Percentiles rank a stretch among this genome's conserved stretches.
These are phyloP conservation scores for Euphorbia lathyris DNA, from an alignment of 345 rosid species.

Conservation along the genomic window DNA sequence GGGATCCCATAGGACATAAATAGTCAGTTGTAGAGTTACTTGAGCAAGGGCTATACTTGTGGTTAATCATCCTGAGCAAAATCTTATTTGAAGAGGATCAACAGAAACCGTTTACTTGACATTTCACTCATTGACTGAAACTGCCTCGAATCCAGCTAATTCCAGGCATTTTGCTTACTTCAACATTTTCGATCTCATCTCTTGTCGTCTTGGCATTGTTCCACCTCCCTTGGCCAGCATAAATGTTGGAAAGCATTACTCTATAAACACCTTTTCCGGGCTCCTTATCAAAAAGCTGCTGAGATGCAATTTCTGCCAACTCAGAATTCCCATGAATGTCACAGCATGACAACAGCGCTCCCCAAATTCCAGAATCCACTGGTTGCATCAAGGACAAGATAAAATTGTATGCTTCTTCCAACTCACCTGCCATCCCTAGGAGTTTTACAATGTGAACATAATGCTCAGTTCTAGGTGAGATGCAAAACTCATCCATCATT, in stretches of 20 bases:
- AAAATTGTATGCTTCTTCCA: constrained; percentile 65
- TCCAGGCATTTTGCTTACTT: constrained; percentile 49
- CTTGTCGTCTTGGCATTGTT: constrained; percentile 56
- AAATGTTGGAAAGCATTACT: constrained; percentile 71
- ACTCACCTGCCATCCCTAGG: constrained; percentile 62
- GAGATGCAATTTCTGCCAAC: constrained; percentile 64
- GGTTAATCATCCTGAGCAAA: neutral
- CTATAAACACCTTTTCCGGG: constrained; percentile 54
- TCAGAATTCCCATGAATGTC: constrained; percentile 47
- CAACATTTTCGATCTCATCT: constrained; percentile 32
- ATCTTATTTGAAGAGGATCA: neutral
- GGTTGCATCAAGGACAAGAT: constrained; percentile 56
- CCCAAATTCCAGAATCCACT: constrained; percentile 72
- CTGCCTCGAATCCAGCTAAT: constrained; percentile 51
- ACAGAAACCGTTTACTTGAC: neutral
- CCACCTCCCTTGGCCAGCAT: constrained; percentile 81
- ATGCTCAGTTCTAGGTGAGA: constrained; percentile 63
- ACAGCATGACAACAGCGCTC: constrained; percentile 79
- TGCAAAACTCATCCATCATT: constrained; percentile 63
- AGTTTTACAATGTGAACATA: constrained; percentile 75
- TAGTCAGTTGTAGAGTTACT: neutral
- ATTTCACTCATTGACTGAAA: too few relatives aligned
- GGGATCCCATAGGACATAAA: too few relatives aligned
- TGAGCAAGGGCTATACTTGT: neutral
- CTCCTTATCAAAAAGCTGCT: constrained; percentile 44